phyloP scores from a whole-genome alignment of 1,284 basidiomycete genomes.

The Pseudozyma tsukubaensis region DNA sequence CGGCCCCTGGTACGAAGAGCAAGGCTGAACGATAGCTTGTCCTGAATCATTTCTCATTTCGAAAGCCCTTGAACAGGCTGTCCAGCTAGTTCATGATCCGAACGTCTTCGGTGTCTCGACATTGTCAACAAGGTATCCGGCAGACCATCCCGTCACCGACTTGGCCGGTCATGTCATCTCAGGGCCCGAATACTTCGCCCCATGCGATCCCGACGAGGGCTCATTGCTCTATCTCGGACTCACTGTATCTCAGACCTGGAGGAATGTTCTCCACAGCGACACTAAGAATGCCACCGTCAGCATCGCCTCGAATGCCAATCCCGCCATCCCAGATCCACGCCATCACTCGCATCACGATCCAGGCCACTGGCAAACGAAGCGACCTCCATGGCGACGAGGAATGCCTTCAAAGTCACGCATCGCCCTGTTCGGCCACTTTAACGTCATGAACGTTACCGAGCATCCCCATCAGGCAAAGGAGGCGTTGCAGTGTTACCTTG shows the following conservation, averaged over 20 bases:
- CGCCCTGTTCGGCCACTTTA: constrained; percentile 62
- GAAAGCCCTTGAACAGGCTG: constrained; percentile 36
- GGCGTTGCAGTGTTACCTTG: constrained; percentile 49
- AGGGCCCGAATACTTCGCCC: constrained; percentile 65
- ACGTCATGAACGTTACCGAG: constrained; percentile 29
- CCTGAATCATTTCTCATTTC: no score
- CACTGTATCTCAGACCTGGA: constrained; percentile 65
- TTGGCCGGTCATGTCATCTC: constrained; percentile 42
- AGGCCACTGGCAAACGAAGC: constrained; percentile 44
- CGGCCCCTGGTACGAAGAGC: not conserved
- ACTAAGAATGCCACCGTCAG: constrained; percentile 53
- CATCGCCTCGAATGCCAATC: constrained; percentile 55
- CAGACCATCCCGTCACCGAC: constrained; percentile 26
- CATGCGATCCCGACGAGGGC: constrained; percentile 53
- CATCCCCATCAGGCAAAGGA: constrained; percentile 17
- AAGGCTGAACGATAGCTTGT: no score
- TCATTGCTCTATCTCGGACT: constrained; percentile 65
- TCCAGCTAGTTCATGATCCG: constrained; percentile 38
- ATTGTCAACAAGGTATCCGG: constrained; percentile 50
- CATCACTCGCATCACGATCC: constrained; percentile 28
- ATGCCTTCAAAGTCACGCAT: constrained; percentile 65
- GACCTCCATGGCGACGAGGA: constrained; percentile 62
- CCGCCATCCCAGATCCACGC: constrained; percentile 51
- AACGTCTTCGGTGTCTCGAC: constrained; percentile 55
- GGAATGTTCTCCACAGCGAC: constrained; percentile 50